Conservation (phyloP, 352 stramenopile genomes). For the Hyaloperonospora brassicae region DNA sequence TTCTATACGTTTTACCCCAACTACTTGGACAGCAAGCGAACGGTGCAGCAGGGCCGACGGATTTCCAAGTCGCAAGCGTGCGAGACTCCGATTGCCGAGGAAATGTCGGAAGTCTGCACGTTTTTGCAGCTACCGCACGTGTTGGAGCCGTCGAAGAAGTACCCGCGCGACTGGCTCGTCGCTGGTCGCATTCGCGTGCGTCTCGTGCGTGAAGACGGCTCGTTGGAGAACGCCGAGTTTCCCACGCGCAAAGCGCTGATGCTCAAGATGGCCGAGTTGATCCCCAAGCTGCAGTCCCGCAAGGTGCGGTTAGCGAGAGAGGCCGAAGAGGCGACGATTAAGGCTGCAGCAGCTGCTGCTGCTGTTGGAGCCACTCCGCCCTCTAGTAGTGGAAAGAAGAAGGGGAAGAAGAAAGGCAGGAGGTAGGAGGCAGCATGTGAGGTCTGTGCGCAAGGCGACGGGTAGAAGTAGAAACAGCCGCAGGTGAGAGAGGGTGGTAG, state of each 20-base stretch:
- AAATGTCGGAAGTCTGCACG: slow-evolving; percentile 82
- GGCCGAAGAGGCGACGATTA: slow-evolving; percentile 47
- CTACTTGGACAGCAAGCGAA: slow-evolving; percentile 82
- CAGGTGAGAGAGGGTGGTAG: too few species aligned
- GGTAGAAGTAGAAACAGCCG: too few species aligned
- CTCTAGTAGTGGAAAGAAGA: slow-evolving; percentile 71
- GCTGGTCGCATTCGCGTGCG: slow-evolving; percentile 66
- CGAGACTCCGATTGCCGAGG: slow-evolving; percentile 57
- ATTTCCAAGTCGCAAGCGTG: slow-evolving; percentile 60
- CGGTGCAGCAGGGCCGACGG: slow-evolving; percentile 68
- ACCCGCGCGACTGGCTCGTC: slow-evolving; percentile 69
- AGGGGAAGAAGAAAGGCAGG: slow-evolving; percentile 81
- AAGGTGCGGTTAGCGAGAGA: slow-evolving; percentile 71
- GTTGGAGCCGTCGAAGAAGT: slow-evolving; percentile 76
- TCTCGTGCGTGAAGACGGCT: slow-evolving; percentile 50
- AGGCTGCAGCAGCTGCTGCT: slow-evolving; percentile 24
- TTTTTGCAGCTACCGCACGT: slow-evolving; percentile 76
- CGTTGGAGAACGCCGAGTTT: slow-evolving; percentile 60
- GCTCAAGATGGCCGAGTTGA: slow-evolving; percentile 83
- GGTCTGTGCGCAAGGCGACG: too few species aligned
- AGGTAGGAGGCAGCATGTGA: slow-evolving; percentile 34
- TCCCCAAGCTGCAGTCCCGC: slow-evolving; percentile 76
- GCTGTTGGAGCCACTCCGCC: slow-evolving; percentile 19
- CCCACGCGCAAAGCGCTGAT: slow-evolving; percentile 67
- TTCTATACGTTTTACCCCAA: slow-evolving; percentile 83